Conservation (phyloP, 2,329 filamentous ascomycete genomes). For the Verticillium alfalfae region DNA sequence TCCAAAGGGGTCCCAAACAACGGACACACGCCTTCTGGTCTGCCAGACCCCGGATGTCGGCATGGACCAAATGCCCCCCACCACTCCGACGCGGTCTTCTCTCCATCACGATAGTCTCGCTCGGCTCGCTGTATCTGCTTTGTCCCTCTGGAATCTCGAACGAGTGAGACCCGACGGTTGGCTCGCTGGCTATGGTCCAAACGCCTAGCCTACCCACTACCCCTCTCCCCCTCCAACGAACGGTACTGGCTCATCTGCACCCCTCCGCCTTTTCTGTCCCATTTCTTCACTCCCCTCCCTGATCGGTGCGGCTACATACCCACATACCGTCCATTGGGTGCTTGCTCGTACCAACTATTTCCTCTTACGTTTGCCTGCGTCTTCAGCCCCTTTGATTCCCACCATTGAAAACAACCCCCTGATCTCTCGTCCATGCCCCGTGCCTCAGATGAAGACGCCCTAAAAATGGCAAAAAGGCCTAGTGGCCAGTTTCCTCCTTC, state of each 20-base stretch:
- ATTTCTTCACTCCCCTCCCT: neutral
- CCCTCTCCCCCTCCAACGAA: neutral
- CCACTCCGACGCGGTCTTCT: neutral
- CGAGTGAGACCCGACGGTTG: neutral
- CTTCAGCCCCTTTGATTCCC: neutral
- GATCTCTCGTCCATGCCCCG: neutral
- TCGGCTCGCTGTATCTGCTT: neutral
- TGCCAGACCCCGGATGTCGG: neutral
- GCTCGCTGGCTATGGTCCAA: neutral
- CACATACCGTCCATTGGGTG: neutral
- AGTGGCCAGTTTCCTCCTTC: neutral
- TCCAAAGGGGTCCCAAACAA: neutral
- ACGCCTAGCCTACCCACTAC: neutral
- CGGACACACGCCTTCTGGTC: neutral
- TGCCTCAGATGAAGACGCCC: neutral
- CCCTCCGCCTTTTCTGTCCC: neutral
- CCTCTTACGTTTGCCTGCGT: slow-evolving; percentile 1
- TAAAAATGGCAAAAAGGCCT: neutral
- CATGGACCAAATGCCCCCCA: neutral
- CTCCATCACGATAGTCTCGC: neutral
- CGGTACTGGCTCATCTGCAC: neutral
- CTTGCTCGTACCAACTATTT: neutral
- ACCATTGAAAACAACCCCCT: slow-evolving; percentile 1
- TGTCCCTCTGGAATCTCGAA: neutral
- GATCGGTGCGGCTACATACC: neutral